Evolutionary conservation across 2,329 filamentous ascomycete species (phyloP).

Genomic region (Trichoderma sp.): DNA sequence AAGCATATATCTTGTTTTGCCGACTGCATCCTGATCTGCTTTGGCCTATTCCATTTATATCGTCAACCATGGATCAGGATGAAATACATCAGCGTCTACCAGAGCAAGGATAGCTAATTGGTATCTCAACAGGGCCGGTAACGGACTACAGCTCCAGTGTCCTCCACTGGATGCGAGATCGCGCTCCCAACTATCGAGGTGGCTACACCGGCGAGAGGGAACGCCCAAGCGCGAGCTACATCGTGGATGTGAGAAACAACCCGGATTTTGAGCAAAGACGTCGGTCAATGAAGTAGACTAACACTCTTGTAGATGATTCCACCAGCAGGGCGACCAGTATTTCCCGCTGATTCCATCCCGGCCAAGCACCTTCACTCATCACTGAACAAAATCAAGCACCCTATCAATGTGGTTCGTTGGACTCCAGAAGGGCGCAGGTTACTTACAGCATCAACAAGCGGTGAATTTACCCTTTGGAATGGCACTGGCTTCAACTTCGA

Average conservation of each 20-base stretch:
- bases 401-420: slow-evolving; percentile 95
- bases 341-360: slow-evolving; percentile 81
- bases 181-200: slow-evolving; percentile 66
- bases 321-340: slow-evolving; percentile 70
- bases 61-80: not conserved
- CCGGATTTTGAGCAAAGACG: not conserved
- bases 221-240: slow-evolving; percentile 82
- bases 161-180: slow-evolving; percentile 85
- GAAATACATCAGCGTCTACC: not conserved
- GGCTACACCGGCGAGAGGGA: slow-evolving; percentile 72
- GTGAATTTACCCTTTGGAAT: slow-evolving; percentile 98
- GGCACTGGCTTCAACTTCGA: slow-evolving; percentile 99
- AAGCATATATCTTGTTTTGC: not conserved
- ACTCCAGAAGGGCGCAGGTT: slow-evolving; percentile 91
- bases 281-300: slow-evolving; percentile 18
- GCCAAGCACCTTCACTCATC: slow-evolving; percentile 98
- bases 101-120: not conserved
- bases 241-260: slow-evolving; percentile 65
- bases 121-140: slow-evolving; percentile 63
- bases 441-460: slow-evolving; percentile 90
- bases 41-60: not conserved
- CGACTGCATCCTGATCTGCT: not conserved
- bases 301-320: slow-evolving; percentile 69
- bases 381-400: slow-evolving; percentile 96
- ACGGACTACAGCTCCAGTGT: slow-evolving; percentile 92